These are phyloP conservation scores for Smithsoniella earleae DNA, from an alignment of 163 green algal genomes.

Conservation along the genomic window DNA sequence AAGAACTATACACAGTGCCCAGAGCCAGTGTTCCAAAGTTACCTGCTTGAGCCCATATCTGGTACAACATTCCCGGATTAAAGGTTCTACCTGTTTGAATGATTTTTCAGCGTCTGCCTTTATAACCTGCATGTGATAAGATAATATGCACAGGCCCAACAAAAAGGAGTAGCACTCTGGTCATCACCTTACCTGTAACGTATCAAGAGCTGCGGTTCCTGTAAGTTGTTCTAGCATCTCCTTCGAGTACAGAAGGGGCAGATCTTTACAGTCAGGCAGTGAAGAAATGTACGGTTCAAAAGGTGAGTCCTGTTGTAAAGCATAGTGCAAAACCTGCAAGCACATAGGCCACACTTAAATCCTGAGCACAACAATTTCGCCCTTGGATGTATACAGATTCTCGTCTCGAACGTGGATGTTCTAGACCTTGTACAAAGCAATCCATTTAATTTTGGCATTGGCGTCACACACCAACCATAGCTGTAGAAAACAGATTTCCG, in stretches of 20 bases:
- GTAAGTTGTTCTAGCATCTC: neutral
- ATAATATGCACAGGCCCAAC: too few species aligned
- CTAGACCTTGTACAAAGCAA: too few species aligned
- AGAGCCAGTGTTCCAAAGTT: neutral
- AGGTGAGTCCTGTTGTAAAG: neutral
- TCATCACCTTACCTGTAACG: constrained; percentile 6
- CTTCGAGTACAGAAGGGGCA: neutral
- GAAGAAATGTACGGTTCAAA: neutral
- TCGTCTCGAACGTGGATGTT: too few species aligned
- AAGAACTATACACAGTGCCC: neutral
- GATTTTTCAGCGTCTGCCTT: neutral
- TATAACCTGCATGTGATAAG: too few species aligned
- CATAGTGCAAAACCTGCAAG: neutral
- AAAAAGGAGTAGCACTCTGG: too few species aligned
- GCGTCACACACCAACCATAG: too few species aligned
- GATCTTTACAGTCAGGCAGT: neutral
- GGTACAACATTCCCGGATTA: neutral
- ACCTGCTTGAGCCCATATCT: neutral
- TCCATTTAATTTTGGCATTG: too few species aligned
- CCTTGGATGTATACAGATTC: too few species aligned
- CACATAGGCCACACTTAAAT: neutral
- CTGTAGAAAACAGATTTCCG: too few species aligned
- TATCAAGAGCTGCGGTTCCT: neutral
- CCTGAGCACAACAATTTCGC: too few species aligned
- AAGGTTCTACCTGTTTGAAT: neutral